A percentile compares a stretch with the other conserved stretches of the same genome.
These are phyloP conservation scores for Sarocladiaceae sp. DNA, from an alignment of 2,329 filamentous ascomycete genomes.

Conservation along the genomic window DNA sequence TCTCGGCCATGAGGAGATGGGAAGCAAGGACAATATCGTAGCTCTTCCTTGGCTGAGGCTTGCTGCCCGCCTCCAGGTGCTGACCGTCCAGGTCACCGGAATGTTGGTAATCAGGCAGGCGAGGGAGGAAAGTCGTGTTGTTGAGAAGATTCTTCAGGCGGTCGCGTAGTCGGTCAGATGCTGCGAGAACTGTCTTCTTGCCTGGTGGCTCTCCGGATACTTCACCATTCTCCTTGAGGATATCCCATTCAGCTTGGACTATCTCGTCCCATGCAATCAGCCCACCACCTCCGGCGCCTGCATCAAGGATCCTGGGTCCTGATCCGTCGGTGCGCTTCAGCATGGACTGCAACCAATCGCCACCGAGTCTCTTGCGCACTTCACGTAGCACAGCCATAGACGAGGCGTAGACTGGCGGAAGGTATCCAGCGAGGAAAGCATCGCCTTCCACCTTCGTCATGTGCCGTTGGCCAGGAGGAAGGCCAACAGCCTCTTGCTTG, in stretches of 20 bases:
- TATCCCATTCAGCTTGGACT: conserved; percentile 72
- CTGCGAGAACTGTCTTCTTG: conserved; percentile 75
- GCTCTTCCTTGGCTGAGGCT: conserved; percentile 60
- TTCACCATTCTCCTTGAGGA: conserved; percentile 50
- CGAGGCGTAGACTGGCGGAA: conserved; percentile 66
- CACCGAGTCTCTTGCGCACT: conserved; percentile 65
- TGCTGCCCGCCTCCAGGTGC: conserved; percentile 51
- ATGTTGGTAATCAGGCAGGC: conserved; percentile 80
- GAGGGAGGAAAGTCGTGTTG: conserved; percentile 86
- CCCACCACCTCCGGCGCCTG: conserved; percentile 66
- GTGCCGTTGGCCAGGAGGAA: conserved; percentile 56
- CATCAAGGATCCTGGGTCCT: conserved; percentile 63
- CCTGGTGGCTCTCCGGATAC: conserved; percentile 48
- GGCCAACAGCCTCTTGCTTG: conserved; percentile 57
- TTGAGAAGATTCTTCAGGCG: conserved; percentile 72
- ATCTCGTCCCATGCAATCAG: conserved; percentile 73
- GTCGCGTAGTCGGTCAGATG: conserved; percentile 66
- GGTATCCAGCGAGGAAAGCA: conserved; percentile 60
- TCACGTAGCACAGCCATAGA: conserved; percentile 64
- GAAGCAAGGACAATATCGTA: conserved; percentile 89
- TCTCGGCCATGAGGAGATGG: conserved; percentile 70
- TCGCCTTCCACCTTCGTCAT: conserved; percentile 75
- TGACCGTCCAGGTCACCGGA: conserved; percentile 52
- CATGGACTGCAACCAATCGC: conserved; percentile 61
- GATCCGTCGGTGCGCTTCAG: conserved; percentile 50